Evolutionary conservation across 2,329 filamentous ascomycete species (phyloP), one percentile per base, ranked within the genome.

Genomic region (Colletotrichum sansevieriae): DNA sequence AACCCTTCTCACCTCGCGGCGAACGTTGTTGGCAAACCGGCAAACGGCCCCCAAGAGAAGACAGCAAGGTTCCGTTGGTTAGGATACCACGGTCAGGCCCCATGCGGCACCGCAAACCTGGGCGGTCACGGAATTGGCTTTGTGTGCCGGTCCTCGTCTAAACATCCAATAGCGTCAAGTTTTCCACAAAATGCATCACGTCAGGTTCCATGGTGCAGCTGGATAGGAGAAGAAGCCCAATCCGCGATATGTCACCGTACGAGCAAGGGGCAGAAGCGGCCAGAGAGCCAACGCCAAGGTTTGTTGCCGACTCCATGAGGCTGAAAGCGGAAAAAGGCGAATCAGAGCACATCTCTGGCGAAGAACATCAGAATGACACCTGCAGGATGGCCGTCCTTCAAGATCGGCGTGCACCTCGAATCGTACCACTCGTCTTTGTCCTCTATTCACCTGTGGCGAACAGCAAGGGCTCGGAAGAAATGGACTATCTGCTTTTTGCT

Each of bases 401-500:
- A 54, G 35, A 20, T 54, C 49, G 18, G 43, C 8, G 55, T 29
- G 41, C 29, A 12, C 12, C 37, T 13, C 9, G 22, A 20, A 52
- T 61, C 58, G 33, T 37, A 33, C 35, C 46, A 41, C 58, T 35
- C 52, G 35, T 25, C 52, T 46, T 59, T 46, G 22, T 41, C 12
- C 13, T 29, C 25, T 46, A 37, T n/a, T 54, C 33, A 33, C 12
- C 51, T 5, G 10, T 15, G 37, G 13, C 11, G 3, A 18, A 51
- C 47, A 15, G 10, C 20, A 29, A 29, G 7, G 20, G 25, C 10
- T 22, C 47, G 13, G 6, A 18, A 2, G 44, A 11, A 22, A 22
- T 22, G 44, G 44, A 4, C 44, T 12, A 6, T n/a, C 44, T 18
- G n/a, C 44, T 11, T 47, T n/a, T 11, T n/a, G 37, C 37, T 6